Evolutionary conservation across 768 basidiomycete genomes (phyloP).

Genomic region (Cystobasidiopsis lactophilus): DNA sequence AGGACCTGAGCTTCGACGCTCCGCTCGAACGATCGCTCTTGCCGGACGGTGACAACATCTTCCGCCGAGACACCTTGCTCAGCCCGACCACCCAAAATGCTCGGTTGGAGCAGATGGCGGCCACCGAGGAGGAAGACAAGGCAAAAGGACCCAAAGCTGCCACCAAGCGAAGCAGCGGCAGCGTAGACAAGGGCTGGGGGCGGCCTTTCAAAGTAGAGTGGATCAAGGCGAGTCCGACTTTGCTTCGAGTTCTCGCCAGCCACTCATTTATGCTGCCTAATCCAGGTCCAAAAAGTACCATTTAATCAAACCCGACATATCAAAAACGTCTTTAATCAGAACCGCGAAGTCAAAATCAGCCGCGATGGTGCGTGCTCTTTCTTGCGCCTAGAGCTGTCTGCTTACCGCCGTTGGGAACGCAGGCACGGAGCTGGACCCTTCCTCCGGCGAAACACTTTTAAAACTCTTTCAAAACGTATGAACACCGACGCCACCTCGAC

Average conservation of each 20-base stretch:
- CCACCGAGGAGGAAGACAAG: constrained; percentile 10
- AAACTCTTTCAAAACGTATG: too few relatives aligned
- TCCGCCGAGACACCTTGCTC: constrained; percentile 23
- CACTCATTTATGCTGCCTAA: neutral
- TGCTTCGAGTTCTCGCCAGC: neutral
- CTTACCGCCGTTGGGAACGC: constrained; percentile 33
- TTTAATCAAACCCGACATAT: constrained; percentile 57
- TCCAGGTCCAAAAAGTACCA: constrained; percentile 34
- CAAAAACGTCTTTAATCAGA: constrained; percentile 83
- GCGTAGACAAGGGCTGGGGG: constrained; percentile 36
- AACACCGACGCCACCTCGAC: too few relatives aligned
- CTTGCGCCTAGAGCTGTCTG: constrained; percentile 49
- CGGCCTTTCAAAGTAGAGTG: constrained; percentile 63
- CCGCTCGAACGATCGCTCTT: too few relatives aligned
- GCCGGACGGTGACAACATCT: constrained; percentile 19
- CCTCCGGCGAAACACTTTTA: constrained; percentile 42
- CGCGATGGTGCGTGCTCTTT: constrained; percentile 4
- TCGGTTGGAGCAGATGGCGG: neutral
- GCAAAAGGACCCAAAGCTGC: too few relatives aligned
- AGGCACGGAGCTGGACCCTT: constrained; percentile 77
- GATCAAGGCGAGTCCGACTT: constrained; percentile 28
- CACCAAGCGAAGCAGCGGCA: constrained; percentile 12
- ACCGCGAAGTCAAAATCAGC: constrained; percentile 29
- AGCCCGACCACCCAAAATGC: constrained; percentile 14
- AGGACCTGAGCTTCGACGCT: too few relatives aligned